phyloP scores from a whole-genome alignment of 352 stramenopile species.

The Phytopythium mirpurense region DNA sequence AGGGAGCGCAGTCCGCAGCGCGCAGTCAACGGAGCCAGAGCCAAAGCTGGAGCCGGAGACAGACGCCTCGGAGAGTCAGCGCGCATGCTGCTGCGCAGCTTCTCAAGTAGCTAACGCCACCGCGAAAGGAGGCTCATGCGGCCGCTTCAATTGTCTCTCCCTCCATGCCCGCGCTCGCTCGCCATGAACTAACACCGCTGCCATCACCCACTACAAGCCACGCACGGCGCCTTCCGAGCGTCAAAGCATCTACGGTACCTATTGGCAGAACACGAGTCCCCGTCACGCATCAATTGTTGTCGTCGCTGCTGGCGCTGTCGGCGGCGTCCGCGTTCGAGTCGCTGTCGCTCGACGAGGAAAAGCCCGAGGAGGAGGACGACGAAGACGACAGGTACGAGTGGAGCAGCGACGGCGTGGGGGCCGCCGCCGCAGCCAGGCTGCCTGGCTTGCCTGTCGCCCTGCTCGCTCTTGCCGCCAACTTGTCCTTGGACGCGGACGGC shows the following conservation, averaged over 20 bases:
- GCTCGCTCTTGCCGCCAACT: not conserved
- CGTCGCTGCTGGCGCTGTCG: conserved; percentile 29
- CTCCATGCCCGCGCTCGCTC: too few relatives aligned
- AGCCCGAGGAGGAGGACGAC: conserved; percentile 81
- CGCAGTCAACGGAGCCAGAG: too few relatives aligned
- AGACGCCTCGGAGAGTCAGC: too few relatives aligned
- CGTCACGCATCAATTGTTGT: conserved; percentile 30
- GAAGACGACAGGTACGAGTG: conserved; percentile 59
- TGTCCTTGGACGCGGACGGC: conserved; percentile 12
- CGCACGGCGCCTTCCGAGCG: too few relatives aligned
- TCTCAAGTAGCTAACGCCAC: too few relatives aligned
- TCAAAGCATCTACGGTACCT: too few relatives aligned
- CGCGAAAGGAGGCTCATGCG: too few relatives aligned
- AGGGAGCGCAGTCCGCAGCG: not conserved
- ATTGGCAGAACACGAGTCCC: not conserved
- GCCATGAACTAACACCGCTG: too few relatives aligned
- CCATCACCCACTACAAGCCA: too few relatives aligned
- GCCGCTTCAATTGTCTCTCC: too few relatives aligned
- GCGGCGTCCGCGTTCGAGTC: conserved; percentile 9
- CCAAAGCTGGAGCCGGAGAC: too few relatives aligned
- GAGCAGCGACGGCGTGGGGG: conserved; percentile 27
- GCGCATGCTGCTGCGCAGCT: too few relatives aligned
- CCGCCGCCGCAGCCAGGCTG: not conserved
- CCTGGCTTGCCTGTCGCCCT: not conserved
- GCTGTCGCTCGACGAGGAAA: conserved; percentile 60